These are phyloP conservation scores for Graphilbum fragrans DNA, from an alignment of 2,329 filamentous ascomycete genomes.

Conservation along the genomic window DNA sequence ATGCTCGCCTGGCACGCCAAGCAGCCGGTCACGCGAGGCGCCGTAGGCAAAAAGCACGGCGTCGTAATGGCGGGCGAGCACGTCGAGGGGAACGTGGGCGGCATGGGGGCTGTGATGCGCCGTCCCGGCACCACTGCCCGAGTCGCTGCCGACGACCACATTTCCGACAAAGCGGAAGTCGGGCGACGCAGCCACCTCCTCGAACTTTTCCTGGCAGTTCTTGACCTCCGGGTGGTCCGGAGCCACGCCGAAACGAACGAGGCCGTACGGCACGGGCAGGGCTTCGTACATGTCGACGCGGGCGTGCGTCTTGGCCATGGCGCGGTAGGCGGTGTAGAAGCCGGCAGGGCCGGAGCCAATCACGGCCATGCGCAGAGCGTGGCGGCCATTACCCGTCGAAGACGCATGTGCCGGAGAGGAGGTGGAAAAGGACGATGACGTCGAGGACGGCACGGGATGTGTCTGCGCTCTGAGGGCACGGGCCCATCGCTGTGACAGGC, in stretches of 20 bases:
- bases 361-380: conserved; percentile 62
- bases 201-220: conserved; percentile 93
- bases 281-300: conserved; percentile 94
- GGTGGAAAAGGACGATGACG: no score
- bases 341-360: conserved; percentile 91
- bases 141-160: conserved; percentile 52
- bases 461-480: no score
- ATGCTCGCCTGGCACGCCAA: conserved; percentile 72
- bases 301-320: conserved; percentile 64
- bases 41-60: conserved; percentile 89
- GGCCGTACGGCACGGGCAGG: conserved; percentile 80
- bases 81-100: conserved; percentile 45
- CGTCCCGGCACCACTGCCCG: background rate
- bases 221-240: conserved; percentile 98
- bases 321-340: conserved; percentile 83
- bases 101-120: background rate
- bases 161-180: conserved; percentile 90
- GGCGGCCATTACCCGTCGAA: background rate
- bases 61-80: conserved; percentile 74
- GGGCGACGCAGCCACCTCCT: conserved; percentile 70
- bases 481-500: no score
- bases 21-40: conserved; percentile 66
- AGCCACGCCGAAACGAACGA: conserved; percentile 91
- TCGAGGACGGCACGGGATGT: no score
- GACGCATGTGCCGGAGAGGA: background rate